phyloP scores from a whole-genome alignment of 2,329 filamentous ascomycete species.

The Diaporthe ilicicola region DNA sequence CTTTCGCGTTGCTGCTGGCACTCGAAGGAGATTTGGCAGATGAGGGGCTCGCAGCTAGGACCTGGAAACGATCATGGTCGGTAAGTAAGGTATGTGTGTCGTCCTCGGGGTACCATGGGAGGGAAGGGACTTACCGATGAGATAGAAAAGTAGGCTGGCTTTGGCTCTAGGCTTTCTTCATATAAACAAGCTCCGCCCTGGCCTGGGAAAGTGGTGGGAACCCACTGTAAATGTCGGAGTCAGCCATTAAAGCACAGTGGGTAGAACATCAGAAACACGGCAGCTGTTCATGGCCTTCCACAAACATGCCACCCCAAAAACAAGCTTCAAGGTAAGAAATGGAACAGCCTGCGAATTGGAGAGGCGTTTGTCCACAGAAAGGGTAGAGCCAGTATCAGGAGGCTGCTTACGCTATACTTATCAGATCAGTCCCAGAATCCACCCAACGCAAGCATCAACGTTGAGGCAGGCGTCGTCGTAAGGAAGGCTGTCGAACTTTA shows the following conservation, averaged over 20 bases:
- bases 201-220: slow-evolving; percentile 47
- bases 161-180: slow-evolving; percentile 45
- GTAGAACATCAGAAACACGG: background rate
- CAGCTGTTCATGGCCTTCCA: too few relatives aligned
- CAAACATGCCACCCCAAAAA: too few relatives aligned
- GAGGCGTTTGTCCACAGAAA: background rate
- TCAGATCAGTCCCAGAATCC: slow-evolving; percentile 55
- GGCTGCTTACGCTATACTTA: slow-evolving; percentile 36
- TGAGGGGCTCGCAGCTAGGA: background rate
- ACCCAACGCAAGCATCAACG: slow-evolving; percentile 48
- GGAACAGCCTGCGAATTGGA: background rate
- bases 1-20: background rate
- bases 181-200: slow-evolving; percentile 48
- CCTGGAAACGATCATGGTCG: background rate
- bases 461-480: slow-evolving; percentile 47
- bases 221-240: slow-evolving; percentile 38
- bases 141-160: slow-evolving; percentile 48
- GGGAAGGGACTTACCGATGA: background rate
- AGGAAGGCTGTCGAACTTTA: slow-evolving; percentile 54
- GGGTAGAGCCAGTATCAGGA: too few relatives aligned
- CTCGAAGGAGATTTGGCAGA: background rate
- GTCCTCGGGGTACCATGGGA: too few relatives aligned
- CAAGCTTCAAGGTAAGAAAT: background rate
- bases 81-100: background rate
- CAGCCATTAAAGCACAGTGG: background rate